A percentile compares a stretch with the other conserved stretches of the same genome.
Conservation (phyloP, 495 filamentous ascomycete species). For the Neurospora terricola region DNA sequence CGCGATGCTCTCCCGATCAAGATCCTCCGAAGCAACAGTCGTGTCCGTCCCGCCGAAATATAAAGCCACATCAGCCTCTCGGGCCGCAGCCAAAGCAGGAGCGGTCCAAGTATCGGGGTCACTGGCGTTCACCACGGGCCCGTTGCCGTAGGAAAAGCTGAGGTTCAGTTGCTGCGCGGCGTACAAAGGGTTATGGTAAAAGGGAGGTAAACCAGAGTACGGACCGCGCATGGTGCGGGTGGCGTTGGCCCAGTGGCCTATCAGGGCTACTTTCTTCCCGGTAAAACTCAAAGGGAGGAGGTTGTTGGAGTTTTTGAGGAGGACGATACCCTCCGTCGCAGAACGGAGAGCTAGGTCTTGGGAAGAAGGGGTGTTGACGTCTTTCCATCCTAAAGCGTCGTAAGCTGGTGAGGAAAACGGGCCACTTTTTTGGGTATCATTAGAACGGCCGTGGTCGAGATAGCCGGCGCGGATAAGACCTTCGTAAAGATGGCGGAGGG, state of each 20-base stretch:
- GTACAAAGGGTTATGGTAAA: constrained; percentile 17
- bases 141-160: constrained; percentile 10
- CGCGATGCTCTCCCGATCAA: constrained; percentile 25
- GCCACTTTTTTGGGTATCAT: too few relatives aligned
- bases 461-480: constrained; percentile 26
- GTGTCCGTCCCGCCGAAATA: constrained; percentile 32
- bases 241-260: constrained; percentile 27
- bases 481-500: constrained; percentile 25
- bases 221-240: constrained; percentile 26
- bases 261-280: constrained; percentile 19
- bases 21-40: constrained; percentile 24
- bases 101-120: constrained; percentile 45
- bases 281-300: constrained; percentile 18
- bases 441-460: constrained; percentile 24
- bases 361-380: constrained; percentile 23
- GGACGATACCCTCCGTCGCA: constrained; percentile 22
- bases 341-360: constrained; percentile 25
- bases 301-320: constrained; percentile 24
- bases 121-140: constrained; percentile 21
- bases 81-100: constrained; percentile 24
- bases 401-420: constrained; percentile 16
- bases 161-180: constrained; percentile 24
- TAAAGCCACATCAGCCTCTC: constrained; percentile 24
- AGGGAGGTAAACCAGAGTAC: constrained; percentile 28
- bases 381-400: constrained; percentile 20